Percentiles rank a stretch among this genome's conserved stretches.
Evolutionary conservation across 257 asterid species (phyloP).

Genomic region (Solanum neorickii): DNA sequence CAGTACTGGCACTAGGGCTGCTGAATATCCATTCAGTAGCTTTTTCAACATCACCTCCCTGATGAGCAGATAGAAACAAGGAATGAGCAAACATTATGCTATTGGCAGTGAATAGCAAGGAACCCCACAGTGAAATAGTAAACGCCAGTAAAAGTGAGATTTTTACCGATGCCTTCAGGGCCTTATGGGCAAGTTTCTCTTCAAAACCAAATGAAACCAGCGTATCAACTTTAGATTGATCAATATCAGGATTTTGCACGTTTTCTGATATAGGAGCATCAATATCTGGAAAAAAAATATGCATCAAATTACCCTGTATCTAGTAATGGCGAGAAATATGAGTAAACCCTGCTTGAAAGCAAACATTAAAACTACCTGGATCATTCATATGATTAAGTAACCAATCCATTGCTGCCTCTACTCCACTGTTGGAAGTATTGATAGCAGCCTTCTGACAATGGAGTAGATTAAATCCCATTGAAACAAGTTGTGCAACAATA

Average conservation of each 20-base stretch:
- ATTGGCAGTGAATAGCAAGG: not conserved
- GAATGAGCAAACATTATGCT: not conserved
- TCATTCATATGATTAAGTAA: conserved; percentile 77
- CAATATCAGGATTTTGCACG: conserved; percentile 28
- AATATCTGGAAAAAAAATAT: conserved; percentile 34
- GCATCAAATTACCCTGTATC: conserved; percentile 1
- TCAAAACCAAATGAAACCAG: conserved; percentile 79
- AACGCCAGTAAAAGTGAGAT: not conserved
- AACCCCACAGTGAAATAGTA: not conserved
- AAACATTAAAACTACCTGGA: conserved; percentile 41
- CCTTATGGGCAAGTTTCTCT: conserved; percentile 72
- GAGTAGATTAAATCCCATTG: conserved; percentile 78
- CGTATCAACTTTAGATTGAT: conserved; percentile 65
- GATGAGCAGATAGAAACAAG: conserved; percentile 5
- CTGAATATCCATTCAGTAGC: conserved; percentile 93
- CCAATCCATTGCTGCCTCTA: conserved; percentile 88
- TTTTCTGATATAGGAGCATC: conserved; percentile 54
- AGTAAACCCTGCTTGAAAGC: not conserved
- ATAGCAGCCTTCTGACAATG: conserved; percentile 94
- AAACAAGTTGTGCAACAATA: conserved; percentile 67
- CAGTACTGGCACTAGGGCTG: conserved; percentile 40
- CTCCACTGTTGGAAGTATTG: conserved; percentile 69
- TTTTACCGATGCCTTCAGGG: conserved; percentile 74
- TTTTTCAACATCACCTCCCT: conserved; percentile 87
- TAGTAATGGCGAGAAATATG: not conserved